These are phyloP conservation scores for Cystoderma amianthinum DNA, from an alignment of 768 basidiomycete species.

Conservation along the genomic window DNA sequence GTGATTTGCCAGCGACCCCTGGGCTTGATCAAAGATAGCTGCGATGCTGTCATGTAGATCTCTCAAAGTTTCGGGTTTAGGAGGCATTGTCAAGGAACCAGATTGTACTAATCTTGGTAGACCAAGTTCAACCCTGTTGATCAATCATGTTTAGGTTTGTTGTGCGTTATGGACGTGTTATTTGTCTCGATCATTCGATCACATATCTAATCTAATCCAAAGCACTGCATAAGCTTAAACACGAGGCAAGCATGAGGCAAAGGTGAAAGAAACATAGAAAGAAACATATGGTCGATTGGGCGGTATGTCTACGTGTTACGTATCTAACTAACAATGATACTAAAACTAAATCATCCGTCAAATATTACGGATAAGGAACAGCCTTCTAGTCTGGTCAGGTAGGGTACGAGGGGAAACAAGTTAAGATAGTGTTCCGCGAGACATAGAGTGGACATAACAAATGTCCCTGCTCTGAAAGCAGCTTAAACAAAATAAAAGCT, in stretches of 20 bases:
- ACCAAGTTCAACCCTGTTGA: neutral
- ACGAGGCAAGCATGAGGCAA: neutral
- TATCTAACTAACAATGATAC: neutral
- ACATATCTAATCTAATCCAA: slow-evolving; percentile 1
- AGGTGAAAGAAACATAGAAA: neutral
- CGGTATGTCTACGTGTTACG: neutral
- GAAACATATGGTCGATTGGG: neutral
- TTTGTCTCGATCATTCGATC: slow-evolving; percentile 5
- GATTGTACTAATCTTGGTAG: neutral
- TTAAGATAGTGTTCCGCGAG: neutral
- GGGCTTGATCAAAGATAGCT: slow-evolving; percentile 69
- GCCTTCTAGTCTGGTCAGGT: no score
- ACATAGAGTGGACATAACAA: neutral
- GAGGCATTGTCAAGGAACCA: slow-evolving; percentile 12
- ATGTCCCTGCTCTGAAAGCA: neutral
- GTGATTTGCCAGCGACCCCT: slow-evolving; percentile 77
- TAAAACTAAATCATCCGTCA: no score
- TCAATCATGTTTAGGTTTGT: slow-evolving; percentile 1
- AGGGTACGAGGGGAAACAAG: neutral
- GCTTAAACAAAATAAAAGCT: neutral
- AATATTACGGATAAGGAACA: no score
- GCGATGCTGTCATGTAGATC: slow-evolving; percentile 24
- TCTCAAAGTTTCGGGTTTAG: slow-evolving; percentile 9
- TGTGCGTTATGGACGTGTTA: slow-evolving; percentile 18
- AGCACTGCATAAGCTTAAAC: neutral